A percentile compares a stretch with the other conserved stretches of the same genome.
phyloP scores from a whole-genome alignment of 192 early-diverging fungal species.

The Backusella sp. region DNA sequence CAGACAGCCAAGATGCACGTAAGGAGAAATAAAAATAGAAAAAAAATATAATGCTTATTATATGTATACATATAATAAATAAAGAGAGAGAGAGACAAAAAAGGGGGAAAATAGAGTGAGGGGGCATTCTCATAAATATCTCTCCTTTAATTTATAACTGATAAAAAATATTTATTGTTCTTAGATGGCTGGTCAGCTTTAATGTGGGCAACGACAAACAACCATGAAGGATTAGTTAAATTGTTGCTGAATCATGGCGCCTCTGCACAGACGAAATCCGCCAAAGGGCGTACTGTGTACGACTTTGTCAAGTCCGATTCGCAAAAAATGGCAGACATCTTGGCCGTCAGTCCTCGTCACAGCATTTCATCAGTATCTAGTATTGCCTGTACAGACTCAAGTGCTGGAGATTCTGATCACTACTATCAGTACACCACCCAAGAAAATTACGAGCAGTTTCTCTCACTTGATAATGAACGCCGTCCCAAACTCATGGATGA shows the following conservation, averaged over 20 bases:
- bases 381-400: slow-evolving; percentile 20
- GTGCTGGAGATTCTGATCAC: slow-evolving; percentile 27
- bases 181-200: slow-evolving; percentile 84
- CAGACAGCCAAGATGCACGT: slow-evolving; percentile 67
- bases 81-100: not conserved
- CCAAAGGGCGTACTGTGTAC: slow-evolving; percentile 73
- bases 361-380: slow-evolving; percentile 33
- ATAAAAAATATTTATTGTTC: not conserved
- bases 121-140: not conserved
- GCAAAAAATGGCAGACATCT: slow-evolving; percentile 52
- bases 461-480: slow-evolving; percentile 25
- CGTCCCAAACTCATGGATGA: slow-evolving; percentile 22
- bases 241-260: slow-evolving; percentile 80
- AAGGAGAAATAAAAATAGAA: slow-evolving; percentile 17
- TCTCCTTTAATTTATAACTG: slow-evolving; percentile 19
- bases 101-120: not conserved
- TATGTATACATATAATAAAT: not conserved
- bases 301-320: slow-evolving; percentile 68
- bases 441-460: slow-evolving; percentile 21
- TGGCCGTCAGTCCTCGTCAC: slow-evolving; percentile 30
- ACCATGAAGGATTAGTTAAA: slow-evolving; percentile 71
- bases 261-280: slow-evolving; percentile 61
- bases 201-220: slow-evolving; percentile 91
- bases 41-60: not conserved
- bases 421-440: slow-evolving; percentile 33